phyloP scores from a whole-genome alignment of 2,329 filamentous ascomycete genomes.

The Ascosphaera acerosa region DNA sequence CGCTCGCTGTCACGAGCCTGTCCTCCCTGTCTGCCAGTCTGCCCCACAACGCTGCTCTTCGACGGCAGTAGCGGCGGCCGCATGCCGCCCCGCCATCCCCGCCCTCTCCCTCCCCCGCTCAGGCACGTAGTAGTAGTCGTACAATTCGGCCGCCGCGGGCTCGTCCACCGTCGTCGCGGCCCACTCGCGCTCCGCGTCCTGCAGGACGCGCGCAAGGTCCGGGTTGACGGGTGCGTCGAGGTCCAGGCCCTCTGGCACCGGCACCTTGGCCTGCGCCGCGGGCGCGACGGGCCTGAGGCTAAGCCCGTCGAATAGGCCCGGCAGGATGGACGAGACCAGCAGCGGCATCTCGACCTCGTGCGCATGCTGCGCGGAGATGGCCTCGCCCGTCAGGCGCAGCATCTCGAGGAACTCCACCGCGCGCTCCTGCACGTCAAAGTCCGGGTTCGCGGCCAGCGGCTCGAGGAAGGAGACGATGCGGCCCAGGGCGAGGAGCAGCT shows the following conservation, averaged over 20 bases:
- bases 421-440: conserved; percentile 81
- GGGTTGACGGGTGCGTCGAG: conserved; percentile 62
- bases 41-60: conserved; percentile 7
- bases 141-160: no score
- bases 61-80: no score
- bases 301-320: conserved; percentile 59
- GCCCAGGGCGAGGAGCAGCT: conserved; percentile 51
- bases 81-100: no score
- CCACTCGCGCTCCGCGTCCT: conserved; percentile 25
- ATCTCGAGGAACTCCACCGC: conserved; percentile 82
- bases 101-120: no score
- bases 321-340: conserved; percentile 72
- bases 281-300: conserved; percentile 78
- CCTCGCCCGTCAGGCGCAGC: conserved; percentile 65
- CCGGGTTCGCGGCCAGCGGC: conserved; percentile 52
- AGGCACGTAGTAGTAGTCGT: conserved; percentile 17
- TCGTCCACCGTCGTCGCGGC: conserved; percentile 23
- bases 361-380: conserved; percentile 18
- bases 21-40: no score
- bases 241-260: conserved; percentile 47
- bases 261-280: conserved; percentile 66
- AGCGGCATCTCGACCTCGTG: conserved; percentile 39
- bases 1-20: no score
- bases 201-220: conserved; percentile 41
- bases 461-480: conserved; percentile 65